Conservation (phyloP, 2,329 filamentous ascomycete genomes). For the Claviceps sorghi region DNA sequence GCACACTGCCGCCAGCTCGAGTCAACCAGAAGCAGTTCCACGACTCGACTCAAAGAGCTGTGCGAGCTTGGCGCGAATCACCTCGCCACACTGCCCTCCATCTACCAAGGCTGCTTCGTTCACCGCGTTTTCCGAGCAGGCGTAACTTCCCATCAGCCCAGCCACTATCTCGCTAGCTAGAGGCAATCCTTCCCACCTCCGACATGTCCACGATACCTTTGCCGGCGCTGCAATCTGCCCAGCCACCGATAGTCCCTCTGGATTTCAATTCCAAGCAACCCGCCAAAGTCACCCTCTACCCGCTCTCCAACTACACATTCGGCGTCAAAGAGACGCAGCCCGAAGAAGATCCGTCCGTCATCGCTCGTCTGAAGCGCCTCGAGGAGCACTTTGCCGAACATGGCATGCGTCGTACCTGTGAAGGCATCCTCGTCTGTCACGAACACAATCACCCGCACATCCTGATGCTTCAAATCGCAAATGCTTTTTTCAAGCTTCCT, state of each 20-base stretch:
- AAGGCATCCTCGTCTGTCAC: conserved; percentile 93
- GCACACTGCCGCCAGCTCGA: not conserved
- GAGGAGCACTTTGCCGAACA: conserved; percentile 86
- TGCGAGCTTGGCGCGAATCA: not conserved
- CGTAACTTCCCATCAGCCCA: not conserved
- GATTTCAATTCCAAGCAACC: conserved; percentile 84
- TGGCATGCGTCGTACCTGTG: conserved; percentile 94
- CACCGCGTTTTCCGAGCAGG: not conserved
- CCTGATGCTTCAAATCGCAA: conserved; percentile 96
- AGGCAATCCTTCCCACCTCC: not conserved
- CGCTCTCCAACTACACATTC: conserved; percentile 96
- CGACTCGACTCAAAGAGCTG: not conserved
- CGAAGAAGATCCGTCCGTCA: conserved; percentile 90
- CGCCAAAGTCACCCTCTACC: conserved; percentile 77
- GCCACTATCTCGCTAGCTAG: not conserved
- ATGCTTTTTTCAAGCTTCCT: conserved; percentile 97
- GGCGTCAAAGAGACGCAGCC: conserved; percentile 97
- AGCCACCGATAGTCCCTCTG: conserved; percentile 64
- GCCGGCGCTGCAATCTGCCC: conserved; percentile 59
- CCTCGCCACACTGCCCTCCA: not conserved
- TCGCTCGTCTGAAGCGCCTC: conserved; percentile 82
- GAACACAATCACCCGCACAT: conserved; percentile 99
- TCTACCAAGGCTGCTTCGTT: not conserved
- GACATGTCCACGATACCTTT: conserved; percentile 75
- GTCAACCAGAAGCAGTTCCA: not conserved